Percentiles rank a stretch among this genome's conserved stretches.
Conservation (phyloP, 768 basidiomycete genomes). For the Mycena chlorophos region DNA sequence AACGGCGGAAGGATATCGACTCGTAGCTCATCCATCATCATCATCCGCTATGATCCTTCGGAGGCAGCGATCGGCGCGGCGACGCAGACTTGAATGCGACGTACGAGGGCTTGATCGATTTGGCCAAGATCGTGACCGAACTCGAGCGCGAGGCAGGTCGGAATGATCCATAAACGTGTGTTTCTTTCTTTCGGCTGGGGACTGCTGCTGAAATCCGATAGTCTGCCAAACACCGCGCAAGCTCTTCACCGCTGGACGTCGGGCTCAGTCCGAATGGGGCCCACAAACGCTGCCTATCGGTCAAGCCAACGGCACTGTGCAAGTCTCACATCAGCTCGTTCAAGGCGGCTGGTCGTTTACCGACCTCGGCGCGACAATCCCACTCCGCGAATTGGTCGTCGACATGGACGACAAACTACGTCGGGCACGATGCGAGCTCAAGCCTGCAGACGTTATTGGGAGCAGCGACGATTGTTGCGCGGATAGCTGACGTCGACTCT, state of each 20-base stretch:
- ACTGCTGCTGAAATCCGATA: slow-evolving; percentile 27
- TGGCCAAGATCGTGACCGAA: slow-evolving; percentile 84
- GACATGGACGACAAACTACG: too few relatives aligned
- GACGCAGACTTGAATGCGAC: slow-evolving; percentile 61
- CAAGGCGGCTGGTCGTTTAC: too few relatives aligned
- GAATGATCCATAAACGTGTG: slow-evolving; percentile 92
- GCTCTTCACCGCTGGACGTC: slow-evolving; percentile 77
- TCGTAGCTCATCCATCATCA: slow-evolving; percentile 51
- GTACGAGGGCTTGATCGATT: slow-evolving; percentile 88
- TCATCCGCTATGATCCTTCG: slow-evolving; percentile 38
- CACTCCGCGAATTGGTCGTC: too few relatives aligned
- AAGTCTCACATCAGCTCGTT: too few relatives aligned
- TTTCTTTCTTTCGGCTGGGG: slow-evolving; percentile 2
- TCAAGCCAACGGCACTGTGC: too few relatives aligned
- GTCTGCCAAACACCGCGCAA: slow-evolving; percentile 93
- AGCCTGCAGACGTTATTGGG: too few relatives aligned
- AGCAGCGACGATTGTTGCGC: too few relatives aligned
- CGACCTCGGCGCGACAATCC: too few relatives aligned
- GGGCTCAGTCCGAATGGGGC: slow-evolving; percentile 65
- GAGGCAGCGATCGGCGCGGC: slow-evolving; percentile 38
- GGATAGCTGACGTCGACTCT: too few relatives aligned
- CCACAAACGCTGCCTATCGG: too few relatives aligned
- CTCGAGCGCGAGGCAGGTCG: slow-evolving; percentile 89
- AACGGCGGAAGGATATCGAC: slow-evolving; percentile 60
- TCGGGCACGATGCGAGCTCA: too few relatives aligned